Percentiles rank a stretch among this genome's conserved stretches.
phyloP scores from a whole-genome alignment of 75 land plant genomes.

The Sequoia sempervirens region DNA sequence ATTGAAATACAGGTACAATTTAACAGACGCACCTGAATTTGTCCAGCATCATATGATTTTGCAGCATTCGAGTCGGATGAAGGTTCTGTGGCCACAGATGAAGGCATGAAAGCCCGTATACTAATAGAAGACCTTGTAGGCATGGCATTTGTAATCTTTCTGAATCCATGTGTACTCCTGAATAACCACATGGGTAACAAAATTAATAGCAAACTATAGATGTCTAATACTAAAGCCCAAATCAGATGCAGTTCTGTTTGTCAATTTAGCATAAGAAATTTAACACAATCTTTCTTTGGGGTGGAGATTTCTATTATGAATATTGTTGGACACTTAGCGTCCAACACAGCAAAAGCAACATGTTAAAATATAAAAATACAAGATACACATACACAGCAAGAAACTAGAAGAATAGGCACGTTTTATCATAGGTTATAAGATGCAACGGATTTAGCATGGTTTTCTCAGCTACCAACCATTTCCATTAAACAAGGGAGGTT shows the following conservation, averaged over 20 bases:
- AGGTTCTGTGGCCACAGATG: constrained; percentile 44
- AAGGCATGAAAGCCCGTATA: constrained; percentile 41
- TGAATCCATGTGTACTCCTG: neutral
- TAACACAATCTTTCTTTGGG: neutral
- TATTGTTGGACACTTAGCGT: neutral
- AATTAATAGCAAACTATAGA: neutral
- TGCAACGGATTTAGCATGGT: neutral
- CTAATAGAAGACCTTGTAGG: neutral
- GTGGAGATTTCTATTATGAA: neutral
- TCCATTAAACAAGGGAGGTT: neutral
- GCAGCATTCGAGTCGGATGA: constrained; percentile 37
- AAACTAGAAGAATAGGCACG: neutral
- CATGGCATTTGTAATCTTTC: neutral
- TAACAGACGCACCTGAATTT: constrained; percentile 67
- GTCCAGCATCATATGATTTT: constrained; percentile 76
- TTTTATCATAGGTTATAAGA: neutral
- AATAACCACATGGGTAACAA: neutral
- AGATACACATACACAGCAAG: neutral
- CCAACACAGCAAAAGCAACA: neutral
- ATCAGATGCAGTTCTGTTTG: neutral
- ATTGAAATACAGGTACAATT: neutral
- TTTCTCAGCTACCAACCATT: neutral
- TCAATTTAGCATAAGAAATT: neutral
- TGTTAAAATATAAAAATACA: neutral
- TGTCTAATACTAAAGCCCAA: neutral